Conservation (phyloP, 257 asterid genomes). For the Oldenlandia corymbosa region DNA sequence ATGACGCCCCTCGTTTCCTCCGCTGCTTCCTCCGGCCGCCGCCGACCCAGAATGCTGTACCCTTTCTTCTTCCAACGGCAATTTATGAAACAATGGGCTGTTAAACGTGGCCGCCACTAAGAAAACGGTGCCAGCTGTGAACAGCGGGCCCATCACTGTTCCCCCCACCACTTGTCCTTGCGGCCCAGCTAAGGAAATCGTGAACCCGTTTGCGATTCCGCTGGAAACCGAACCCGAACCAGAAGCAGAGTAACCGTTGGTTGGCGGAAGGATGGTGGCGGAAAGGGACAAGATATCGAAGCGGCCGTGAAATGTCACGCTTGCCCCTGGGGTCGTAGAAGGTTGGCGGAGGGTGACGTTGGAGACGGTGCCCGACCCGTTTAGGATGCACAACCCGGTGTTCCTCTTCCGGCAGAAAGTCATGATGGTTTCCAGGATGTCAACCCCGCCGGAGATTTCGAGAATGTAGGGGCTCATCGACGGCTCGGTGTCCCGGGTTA, state of each 20-base stretch:
- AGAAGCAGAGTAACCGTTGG: neutral
- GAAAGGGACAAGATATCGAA: slow-evolving; percentile 69
- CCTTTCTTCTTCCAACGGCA: slow-evolving; percentile 38
- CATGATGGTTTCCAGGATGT: slow-evolving; percentile 37
- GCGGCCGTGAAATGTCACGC: slow-evolving; percentile 69
- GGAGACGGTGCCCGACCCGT: slow-evolving; percentile 49
- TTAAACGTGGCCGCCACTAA: slow-evolving; percentile 61
- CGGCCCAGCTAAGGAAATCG: slow-evolving; percentile 62
- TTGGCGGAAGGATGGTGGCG: slow-evolving; percentile 45
- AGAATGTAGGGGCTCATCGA: slow-evolving; percentile 68
- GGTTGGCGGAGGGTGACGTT: slow-evolving; percentile 66
- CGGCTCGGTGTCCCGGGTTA: slow-evolving; percentile 48
- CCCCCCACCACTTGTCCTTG: slow-evolving; percentile 90
- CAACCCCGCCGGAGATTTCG: slow-evolving; percentile 54
- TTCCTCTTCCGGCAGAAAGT: slow-evolving; percentile 43
- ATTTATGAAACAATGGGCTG: slow-evolving; percentile 45
- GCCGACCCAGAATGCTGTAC: slow-evolving; percentile 18
- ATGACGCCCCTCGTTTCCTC: slow-evolving; percentile 15
- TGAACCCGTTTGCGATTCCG: slow-evolving; percentile 37
- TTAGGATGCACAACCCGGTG: slow-evolving; percentile 51
- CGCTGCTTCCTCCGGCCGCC: slow-evolving; percentile 17
- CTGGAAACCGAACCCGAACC: neutral
- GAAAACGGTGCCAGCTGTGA: slow-evolving; percentile 53
- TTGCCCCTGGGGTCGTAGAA: slow-evolving; percentile 52
- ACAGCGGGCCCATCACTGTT: slow-evolving; percentile 54